These are phyloP conservation scores for Corrigiola litoralis DNA, from an alignment of 179 eudicot species.

Conservation along the genomic window DNA sequence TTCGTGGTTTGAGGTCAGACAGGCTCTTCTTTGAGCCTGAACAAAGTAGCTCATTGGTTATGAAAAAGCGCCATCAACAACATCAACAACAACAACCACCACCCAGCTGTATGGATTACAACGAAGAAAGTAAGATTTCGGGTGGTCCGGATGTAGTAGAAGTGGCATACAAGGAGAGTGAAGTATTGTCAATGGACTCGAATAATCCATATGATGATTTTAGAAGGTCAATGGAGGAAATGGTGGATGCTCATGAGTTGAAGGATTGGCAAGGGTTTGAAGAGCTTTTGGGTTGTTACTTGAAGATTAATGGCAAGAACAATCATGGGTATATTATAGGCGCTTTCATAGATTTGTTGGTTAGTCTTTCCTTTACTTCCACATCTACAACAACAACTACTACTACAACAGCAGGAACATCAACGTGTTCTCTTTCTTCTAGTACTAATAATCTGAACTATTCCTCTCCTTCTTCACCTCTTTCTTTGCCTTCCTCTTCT, in stretches of 20 bases:
- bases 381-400: conserved; percentile 7
- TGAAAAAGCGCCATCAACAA: background rate
- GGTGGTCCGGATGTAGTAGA: background rate
- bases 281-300: conserved; percentile 33
- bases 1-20: background rate
- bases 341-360: conserved; percentile 41
- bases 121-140: background rate
- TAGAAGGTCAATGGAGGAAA: conserved; percentile 41
- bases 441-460: background rate
- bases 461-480: conserved; percentile 42
- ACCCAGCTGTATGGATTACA: no score
- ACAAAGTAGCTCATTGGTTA: background rate
- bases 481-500: conserved; percentile 59
- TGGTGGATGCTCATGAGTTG: conserved; percentile 42
- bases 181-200: conserved; percentile 35
- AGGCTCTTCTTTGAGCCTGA: background rate
- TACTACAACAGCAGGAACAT: conserved; percentile 2
- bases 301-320: conserved; percentile 33
- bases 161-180: conserved; percentile 29
- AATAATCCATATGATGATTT: conserved; percentile 39
- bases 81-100: background rate
- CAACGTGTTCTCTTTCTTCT: conserved; percentile 17
- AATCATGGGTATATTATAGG: conserved; percentile 36
- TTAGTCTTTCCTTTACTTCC: conserved; percentile 26
- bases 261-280: conserved; percentile 37